Conservation (phyloP, 768 basidiomycete genomes). For the Vararia minispora region DNA sequence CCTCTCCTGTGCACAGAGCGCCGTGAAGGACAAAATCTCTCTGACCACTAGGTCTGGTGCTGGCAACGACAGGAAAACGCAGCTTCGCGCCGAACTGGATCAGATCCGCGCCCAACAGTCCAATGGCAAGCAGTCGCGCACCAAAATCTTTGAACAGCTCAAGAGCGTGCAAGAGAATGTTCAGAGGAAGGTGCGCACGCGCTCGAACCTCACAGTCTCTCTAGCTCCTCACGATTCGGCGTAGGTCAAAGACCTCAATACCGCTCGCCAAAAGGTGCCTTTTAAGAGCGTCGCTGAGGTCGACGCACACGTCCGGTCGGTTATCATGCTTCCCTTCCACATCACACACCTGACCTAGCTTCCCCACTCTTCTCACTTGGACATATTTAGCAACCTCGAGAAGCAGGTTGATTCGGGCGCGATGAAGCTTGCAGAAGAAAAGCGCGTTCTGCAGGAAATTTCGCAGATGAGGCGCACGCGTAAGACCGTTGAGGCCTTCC, state of each 20-base stretch:
- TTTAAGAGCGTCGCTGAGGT: conserved; percentile 82
- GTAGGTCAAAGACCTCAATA: conserved; percentile 81
- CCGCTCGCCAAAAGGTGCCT: conserved; percentile 61
- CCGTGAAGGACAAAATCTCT: conserved; percentile 67
- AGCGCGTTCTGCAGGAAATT: conserved; percentile 89
- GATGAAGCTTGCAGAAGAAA: conserved; percentile 92
- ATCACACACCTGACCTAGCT: conserved; percentile 1
- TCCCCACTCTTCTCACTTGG: conserved; percentile 9
- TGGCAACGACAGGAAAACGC: conserved; percentile 59
- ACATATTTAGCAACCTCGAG: conserved; percentile 54
- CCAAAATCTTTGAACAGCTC: conserved; percentile 68
- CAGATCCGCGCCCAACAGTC: conserved; percentile 70
- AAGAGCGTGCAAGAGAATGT: conserved; percentile 68
- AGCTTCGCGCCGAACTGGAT: conserved; percentile 75
- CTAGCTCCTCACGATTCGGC: conserved; percentile 1
- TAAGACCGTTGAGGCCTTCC: conserved; percentile 70
- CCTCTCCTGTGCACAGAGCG: conserved; percentile 46
- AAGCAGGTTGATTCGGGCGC: conserved; percentile 86
- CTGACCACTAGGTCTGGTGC: conserved; percentile 47
- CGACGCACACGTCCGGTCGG: conserved; percentile 78
- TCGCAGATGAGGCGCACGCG: conserved; percentile 58
- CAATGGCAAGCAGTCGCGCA: conserved; percentile 54
- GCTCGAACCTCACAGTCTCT: not conserved
- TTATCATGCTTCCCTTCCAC: conserved; percentile 7
- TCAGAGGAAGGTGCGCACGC: conserved; percentile 59